Conservation (phyloP, 2,329 filamentous ascomycete genomes). For the Alternaria angustiovoidea region DNA sequence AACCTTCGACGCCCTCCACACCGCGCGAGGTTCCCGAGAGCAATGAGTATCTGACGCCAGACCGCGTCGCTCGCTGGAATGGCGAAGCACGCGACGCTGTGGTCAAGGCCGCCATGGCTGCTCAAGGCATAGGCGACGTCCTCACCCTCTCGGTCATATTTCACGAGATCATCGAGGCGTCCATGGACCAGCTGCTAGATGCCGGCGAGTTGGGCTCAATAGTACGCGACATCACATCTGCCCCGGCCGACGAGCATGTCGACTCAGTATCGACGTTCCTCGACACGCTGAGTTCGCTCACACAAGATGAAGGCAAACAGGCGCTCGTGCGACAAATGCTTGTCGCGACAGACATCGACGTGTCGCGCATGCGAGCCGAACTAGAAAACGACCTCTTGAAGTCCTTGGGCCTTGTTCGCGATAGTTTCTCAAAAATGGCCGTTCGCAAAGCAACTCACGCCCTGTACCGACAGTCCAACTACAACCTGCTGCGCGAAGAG, state of each 20-base stretch:
- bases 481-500: conserved; percentile 94
- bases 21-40: conserved; percentile 59
- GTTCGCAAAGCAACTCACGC: conserved; percentile 92
- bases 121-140: conserved; percentile 72
- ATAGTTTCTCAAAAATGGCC: conserved; percentile 82
- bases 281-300: conserved; percentile 81
- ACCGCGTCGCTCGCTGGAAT: conserved; percentile 72
- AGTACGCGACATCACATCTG: conserved; percentile 75
- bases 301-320: conserved; percentile 72
- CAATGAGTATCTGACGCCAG: conserved; percentile 79
- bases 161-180: conserved; percentile 83
- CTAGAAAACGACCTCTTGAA: conserved; percentile 82
- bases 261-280: conserved; percentile 72
- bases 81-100: conserved; percentile 72
- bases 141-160: conserved; percentile 75
- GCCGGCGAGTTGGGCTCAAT: conserved; percentile 74
- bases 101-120: conserved; percentile 69
- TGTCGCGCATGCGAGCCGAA: conserved; percentile 76
- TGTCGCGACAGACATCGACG: conserved; percentile 74
- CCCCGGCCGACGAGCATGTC: conserved; percentile 57
- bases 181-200: conserved; percentile 72
- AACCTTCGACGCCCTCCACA: conserved; percentile 45
- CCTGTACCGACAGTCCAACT: conserved; percentile 94
- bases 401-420: conserved; percentile 79
- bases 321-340: conserved; percentile 72